Evolutionary conservation across 768 basidiomycete species (phyloP), one percentile per base, ranked within the genome.

Genomic region (Multifurca ochricompacta): DNA sequence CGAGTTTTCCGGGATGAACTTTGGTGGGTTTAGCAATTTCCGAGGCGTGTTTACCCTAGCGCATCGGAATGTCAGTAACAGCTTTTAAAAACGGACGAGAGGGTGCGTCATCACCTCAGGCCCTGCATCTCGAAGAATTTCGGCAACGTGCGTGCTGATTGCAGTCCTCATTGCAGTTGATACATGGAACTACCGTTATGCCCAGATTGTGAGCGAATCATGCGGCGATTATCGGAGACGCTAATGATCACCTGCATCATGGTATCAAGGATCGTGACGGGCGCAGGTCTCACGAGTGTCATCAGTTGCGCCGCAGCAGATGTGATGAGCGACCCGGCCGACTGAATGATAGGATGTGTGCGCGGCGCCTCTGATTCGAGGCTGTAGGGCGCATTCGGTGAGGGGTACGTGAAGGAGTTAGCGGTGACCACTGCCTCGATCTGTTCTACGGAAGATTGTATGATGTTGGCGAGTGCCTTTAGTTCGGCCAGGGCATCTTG

Each of bases 21-120:
- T 58, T 59, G 44, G 64, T 67, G 19, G 65, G 67, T 21, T 59
- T 63, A 11, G 68, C 71, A 35, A 75, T 73, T 6, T 73, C 70
- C 6, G 65, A 54, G n/a, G 68, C 64, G 32, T 75, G 73, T 21
- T 71, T 51, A 0, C 73, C 73, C 70, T 71, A 53, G n/a, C 10
- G 48, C 11, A 2, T 28, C 30, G 18, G 44, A 27, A 19, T 16
- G n/a, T 34, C 21, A 13, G 6, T 25, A 13, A 41, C 10, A 6
- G 25, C 9, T 10, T 21, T 10, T 3, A 7, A 4, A 19, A 23
- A n/a, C 3, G 18, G 2, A 35, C 8, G 7, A n/a, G 35, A 19
- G 2, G n/a, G 1, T 14, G 28, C 0, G 6, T 31, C 14, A 14
- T 41, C 46, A 59, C 58, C 43, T 46, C 14, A 2, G 53, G 35